phyloP scores from a whole-genome alignment of 306 rosid genomes.

The Cucurbita maxima region DNA sequence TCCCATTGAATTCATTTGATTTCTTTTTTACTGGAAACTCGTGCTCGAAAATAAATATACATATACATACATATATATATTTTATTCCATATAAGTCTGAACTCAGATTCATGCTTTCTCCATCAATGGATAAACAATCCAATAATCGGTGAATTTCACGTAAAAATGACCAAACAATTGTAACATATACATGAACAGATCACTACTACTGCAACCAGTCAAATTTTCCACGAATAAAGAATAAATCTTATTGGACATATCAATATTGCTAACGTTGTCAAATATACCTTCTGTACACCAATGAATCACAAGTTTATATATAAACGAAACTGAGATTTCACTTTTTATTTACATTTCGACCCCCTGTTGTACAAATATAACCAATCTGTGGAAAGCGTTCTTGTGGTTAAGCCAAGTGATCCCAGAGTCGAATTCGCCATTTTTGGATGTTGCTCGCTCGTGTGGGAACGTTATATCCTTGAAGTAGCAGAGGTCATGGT shows the following conservation, averaged over 20 bases:
- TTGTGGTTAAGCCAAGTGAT: neutral
- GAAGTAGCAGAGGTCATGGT: conserved; percentile 29
- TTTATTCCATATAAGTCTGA: neutral
- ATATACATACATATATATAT: too few species aligned
- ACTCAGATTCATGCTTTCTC: neutral
- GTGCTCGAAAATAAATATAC: too few species aligned
- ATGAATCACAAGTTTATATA: neutral
- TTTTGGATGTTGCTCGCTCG: neutral
- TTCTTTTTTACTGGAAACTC: too few species aligned
- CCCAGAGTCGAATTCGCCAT: neutral
- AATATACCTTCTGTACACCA: neutral
- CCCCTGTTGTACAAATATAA: neutral
- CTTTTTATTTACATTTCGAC: neutral
- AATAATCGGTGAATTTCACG: neutral
- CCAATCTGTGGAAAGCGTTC: neutral
- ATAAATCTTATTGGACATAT: neutral
- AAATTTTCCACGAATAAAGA: neutral
- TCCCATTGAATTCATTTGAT: too few species aligned
- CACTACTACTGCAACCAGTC: neutral
- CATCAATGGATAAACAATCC: neutral
- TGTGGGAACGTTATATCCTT: neutral
- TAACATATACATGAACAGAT: neutral
- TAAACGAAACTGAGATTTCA: neutral
- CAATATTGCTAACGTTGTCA: neutral
- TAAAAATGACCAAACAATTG: neutral